Evolutionary conservation across 208 protist species (phyloP), one percentile per base, ranked within the genome.

Genomic region (Borovskyia barvae): DNA sequence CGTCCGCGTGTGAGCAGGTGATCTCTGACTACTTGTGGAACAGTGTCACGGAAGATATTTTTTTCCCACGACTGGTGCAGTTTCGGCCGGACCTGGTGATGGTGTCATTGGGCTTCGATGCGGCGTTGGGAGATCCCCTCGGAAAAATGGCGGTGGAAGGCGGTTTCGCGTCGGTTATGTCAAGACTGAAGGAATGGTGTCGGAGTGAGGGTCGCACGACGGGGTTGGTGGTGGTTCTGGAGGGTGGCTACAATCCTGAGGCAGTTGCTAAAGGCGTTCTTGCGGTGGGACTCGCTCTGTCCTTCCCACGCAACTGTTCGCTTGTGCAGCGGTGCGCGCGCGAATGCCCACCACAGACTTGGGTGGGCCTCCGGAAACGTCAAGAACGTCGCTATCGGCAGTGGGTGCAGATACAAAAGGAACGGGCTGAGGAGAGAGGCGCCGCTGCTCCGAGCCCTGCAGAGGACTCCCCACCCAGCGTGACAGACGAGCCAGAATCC

Each of bases 71-170:
- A 25, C 74, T 93, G 25, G 28, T 60, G 29, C 7, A 54, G 35
- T 97, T 95, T 45, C n/a, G 28, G 9, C 89, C 92, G 0, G 76
- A 93, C 29, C 22, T 96, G 3, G 70, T 97, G 1, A 28, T 97
- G 36, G 77, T 97, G 7, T 95, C 92, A n/a, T 54, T 90, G 12
- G 94, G 94, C 2, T 95, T 95, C 51, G 95, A 97, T 63, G 90
- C 92, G 0, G 92, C 87, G 1, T 89, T 94, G 42, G 93, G 92
- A 5, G 92, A 97, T 65, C 89, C 89, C 30, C 60, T 95, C 19
- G 89, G 89, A 9, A 69, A 75, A 29, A 90, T 92, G 85, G 81
- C 82, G 3, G 85, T 95, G 2, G 85, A 92, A 39, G 71, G 81
- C 37, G 88, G 88, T 6, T 95, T 92, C 55, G 72, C 80, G 1